Evolutionary conservation across 208 protist species (phyloP), one percentile per base, ranked within the genome.

Genomic region (Wallacemonas sp.): DNA sequence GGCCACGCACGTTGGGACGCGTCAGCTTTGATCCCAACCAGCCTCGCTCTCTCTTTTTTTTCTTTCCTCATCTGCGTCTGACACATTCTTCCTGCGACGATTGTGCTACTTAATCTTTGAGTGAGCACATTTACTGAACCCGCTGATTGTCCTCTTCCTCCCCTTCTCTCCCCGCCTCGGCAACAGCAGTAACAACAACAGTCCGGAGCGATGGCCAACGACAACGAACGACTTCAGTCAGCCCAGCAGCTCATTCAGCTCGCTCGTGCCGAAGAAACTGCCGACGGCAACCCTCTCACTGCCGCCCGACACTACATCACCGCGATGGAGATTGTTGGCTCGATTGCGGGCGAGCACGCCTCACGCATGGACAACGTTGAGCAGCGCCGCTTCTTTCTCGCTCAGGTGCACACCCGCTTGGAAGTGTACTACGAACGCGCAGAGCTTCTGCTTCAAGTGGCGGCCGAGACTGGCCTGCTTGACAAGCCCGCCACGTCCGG

Each of bases 341-440:
- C 71, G 3, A 68, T 77, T 46, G 83, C 67, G 32, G 68, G 66
- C 26, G 59, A 72, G 53, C 50, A 71, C 17, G 78, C 81, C 21
- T 48, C 45, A 0, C 15, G 29, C 10, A 79, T 87, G 5, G 1
- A 54, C 15, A 71, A 78, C 68, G 44, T 53, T 13, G 63, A 81
- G 0, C 55, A 66, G n/a, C 73, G 78, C 9, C 69, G 70, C 50
- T 87, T 87, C 71, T 91, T 94, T 48, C 64, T 92, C 17, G 85
- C 81, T 58, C 88, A 94, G 61, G 36, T 92, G 3, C 70, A 78
- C 17, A 66, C 66, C 13, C 70, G 73, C 58, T 62, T 91, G 73
- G 80, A 83, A 58, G 63, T 85, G 57, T 94, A 94, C 73, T 76
- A 89, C 54, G 73, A 92, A 44, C 79, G 88, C 2, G 83, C 70